Evolutionary conservation across 192 early-diverging fungal species (phyloP), one percentile per base, ranked within the genome.

Genomic region (Podila clonocystis): DNA sequence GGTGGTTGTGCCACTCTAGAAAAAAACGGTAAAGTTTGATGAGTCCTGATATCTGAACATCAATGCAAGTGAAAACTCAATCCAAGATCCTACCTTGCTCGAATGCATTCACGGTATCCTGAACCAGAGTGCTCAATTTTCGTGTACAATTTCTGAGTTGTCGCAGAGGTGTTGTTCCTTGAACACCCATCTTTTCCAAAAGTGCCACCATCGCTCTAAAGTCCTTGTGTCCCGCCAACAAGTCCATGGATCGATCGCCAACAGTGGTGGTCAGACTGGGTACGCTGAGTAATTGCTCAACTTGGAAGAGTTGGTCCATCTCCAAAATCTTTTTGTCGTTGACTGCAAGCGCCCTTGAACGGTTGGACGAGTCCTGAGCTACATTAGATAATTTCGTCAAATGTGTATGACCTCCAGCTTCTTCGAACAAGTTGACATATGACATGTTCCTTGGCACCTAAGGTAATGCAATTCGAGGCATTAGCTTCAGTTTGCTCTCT

Each of bases 1-100:
- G 75, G 28, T 67, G 69, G 30, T 79, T 79, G 31, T 79, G 75
- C 75, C 75, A 79, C 28, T 79, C 75, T 79, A 63, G 5, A 45
- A 45, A 9, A 33, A 12, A 48, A 29, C 2, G 17, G 41, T 29
- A 11, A 63, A 9, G 30, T 17, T 2, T 19, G 20, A 30, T 20
- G 7, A 41, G 62, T 28, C 22, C 9, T 6, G 15, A 1, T 24
- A 8, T 26, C 29, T 67, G 19, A 20, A 4, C 5, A 31, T 2
- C 13, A 38, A 33, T 9, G 1, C 31, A 17, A 17, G 6, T 30
- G 2, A 17, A 8, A 1, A 24, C 3, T 2, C 29, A 5, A 49
- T 13, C 30, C 9, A 45, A 29, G 30, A 33, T 17, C n/a, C 24
- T 65, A 79, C 75, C 75, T 63, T 72, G 75, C 19, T 79, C 75